Percentiles rank a stretch among this genome's conserved stretches.
phyloP scores from a whole-genome alignment of 1,284 basidiomycete genomes.

The Pholiota adiposa region DNA sequence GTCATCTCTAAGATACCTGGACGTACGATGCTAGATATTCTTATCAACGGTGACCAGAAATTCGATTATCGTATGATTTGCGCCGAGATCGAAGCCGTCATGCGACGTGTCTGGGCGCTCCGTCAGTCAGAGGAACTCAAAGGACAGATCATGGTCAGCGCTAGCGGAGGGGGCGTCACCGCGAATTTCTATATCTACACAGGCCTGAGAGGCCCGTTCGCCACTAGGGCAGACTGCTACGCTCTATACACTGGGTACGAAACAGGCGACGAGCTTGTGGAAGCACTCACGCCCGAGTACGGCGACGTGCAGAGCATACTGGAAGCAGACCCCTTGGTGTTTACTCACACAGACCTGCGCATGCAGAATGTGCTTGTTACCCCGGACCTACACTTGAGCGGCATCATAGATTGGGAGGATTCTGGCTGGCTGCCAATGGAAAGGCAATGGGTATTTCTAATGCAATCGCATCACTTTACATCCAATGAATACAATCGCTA shows the following conservation, averaged over 20 bases:
- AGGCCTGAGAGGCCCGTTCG: background rate
- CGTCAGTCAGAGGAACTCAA: background rate
- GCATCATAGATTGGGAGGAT: background rate
- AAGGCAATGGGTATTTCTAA: background rate
- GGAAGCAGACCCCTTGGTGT: background rate
- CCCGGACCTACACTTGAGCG: background rate
- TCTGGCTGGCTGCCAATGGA: background rate
- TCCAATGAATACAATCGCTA: too few species aligned
- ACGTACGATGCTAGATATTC: background rate
- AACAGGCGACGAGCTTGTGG: background rate
- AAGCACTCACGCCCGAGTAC: background rate
- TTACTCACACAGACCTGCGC: background rate
- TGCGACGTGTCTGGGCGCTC: background rate
- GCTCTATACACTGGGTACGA: background rate
- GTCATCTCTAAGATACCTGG: background rate
- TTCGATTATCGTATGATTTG: background rate
- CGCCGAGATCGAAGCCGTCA: background rate
- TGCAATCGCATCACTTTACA: too few species aligned
- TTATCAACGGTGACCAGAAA: too few species aligned
- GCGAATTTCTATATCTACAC: background rate
- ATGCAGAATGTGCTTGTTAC: background rate
- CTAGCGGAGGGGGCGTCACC: background rate
- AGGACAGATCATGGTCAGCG: background rate
- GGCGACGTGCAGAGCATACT: background rate
- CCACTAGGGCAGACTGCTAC: background rate